These are phyloP conservation scores for Heliamphora exappendiculata DNA, from an alignment of 148 eudicot genomes.

Conservation along the genomic window DNA sequence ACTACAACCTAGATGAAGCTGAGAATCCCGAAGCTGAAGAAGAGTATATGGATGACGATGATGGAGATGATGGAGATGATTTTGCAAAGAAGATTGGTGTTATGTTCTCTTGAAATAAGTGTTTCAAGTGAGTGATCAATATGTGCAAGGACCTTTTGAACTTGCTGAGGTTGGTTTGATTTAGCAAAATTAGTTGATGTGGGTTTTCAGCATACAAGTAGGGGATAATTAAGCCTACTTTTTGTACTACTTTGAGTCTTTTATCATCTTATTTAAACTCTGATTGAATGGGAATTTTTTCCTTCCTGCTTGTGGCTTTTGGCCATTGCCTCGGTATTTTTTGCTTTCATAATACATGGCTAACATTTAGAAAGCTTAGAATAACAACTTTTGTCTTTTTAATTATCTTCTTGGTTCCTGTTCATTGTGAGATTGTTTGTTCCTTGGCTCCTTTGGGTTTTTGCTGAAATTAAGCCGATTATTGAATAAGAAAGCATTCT, in stretches of 20 bases:
- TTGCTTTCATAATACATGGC: no score
- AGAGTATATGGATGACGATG: slow-evolving; percentile 61
- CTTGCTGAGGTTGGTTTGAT: background rate
- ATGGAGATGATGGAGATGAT: slow-evolving; percentile 74
- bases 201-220: slow-evolving; percentile 4
- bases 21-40: slow-evolving; percentile 48
- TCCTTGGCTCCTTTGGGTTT: no score
- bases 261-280: slow-evolving; percentile 9
- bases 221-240: slow-evolving; percentile 3
- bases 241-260: slow-evolving; percentile 7
- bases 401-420: no score
- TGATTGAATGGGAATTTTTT: slow-evolving; percentile 14
- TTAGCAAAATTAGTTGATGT: slow-evolving; percentile 9
- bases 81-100: slow-evolving; percentile 87
- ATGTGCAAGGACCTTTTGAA: slow-evolving; percentile 4
- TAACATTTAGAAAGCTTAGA: no score
- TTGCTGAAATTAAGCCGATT: no score
- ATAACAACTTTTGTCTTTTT: no score
- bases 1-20: slow-evolving; percentile 46
- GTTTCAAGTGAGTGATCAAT: slow-evolving; percentile 1
- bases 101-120: slow-evolving; percentile 28
- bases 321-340: background rate
- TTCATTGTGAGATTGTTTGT: no score
- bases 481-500: no score
- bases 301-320: slow-evolving; percentile 7